Conservation (phyloP, 1,284 basidiomycete genomes). For the Ceratobasidium sp. region DNA sequence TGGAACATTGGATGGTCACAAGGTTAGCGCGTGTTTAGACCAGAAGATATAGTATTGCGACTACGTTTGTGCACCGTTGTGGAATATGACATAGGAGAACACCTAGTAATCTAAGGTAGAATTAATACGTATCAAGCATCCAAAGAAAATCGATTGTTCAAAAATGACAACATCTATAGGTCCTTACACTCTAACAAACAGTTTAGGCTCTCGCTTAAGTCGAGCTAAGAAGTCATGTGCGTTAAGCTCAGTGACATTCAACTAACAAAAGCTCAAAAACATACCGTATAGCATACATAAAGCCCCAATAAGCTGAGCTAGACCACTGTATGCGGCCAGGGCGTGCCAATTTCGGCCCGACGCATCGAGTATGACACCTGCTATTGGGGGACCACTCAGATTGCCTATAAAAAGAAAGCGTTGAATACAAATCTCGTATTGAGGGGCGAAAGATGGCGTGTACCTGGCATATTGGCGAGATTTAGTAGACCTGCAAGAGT, state of each 20-base stretch:
- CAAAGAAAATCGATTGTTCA: background rate
- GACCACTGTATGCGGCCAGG: conserved; percentile 35
- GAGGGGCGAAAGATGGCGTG: background rate
- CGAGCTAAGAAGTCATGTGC: conserved; percentile 44
- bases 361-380: conserved; percentile 47
- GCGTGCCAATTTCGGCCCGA: conserved; percentile 47
- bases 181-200: conserved; percentile 24
- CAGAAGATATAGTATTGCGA: too few relatives aligned
- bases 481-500: conserved; percentile 47
- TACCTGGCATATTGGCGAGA: conserved; percentile 47
- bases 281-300: conserved; percentile 43
- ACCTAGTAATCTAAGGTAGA: too few relatives aligned
- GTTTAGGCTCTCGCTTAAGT: conserved; percentile 47
- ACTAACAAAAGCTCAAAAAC: background rate
- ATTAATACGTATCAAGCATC: too few relatives aligned
- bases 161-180: background rate
- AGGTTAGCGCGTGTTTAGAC: too few relatives aligned
- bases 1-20: too few relatives aligned
- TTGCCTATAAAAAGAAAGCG: conserved; percentile 36
- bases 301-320: conserved; percentile 40
- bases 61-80: too few relatives aligned
- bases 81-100: too few relatives aligned
- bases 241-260: conserved; percentile 33
- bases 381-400: conserved; percentile 47
- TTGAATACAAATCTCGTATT: background rate